Evolutionary conservation across 768 basidiomycete species (phyloP).

Genomic region (Pleurotus ostreatus): DNA sequence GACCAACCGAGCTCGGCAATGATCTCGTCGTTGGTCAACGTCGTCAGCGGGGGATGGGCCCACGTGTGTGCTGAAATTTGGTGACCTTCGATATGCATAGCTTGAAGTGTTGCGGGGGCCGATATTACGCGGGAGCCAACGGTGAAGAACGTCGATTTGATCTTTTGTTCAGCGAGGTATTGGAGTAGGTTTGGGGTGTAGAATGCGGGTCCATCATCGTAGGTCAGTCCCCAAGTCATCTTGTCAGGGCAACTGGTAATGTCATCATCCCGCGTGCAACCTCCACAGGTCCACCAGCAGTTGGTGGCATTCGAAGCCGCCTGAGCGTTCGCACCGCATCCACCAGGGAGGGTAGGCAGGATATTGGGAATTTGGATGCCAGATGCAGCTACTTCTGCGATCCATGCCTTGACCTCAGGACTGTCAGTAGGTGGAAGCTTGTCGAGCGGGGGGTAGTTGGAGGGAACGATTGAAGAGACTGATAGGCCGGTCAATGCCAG

Average conservation of each 20-base stretch:
- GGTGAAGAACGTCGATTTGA: slow-evolving; percentile 83
- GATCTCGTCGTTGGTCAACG: slow-evolving; percentile 70
- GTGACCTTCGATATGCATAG: slow-evolving; percentile 73
- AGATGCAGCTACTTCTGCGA: slow-evolving; percentile 50
- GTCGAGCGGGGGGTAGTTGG: slow-evolving; percentile 68
- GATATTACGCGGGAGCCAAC: slow-evolving; percentile 80
- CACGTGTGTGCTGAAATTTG: slow-evolving; percentile 68
- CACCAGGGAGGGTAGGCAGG: slow-evolving; percentile 37
- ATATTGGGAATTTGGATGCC: slow-evolving; percentile 58
- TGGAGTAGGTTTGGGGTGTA: slow-evolving; percentile 71
- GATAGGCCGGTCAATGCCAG: neutral
- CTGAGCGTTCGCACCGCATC: slow-evolving; percentile 51
- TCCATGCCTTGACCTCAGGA: slow-evolving; percentile 65
- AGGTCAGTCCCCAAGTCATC: slow-evolving; percentile 50
- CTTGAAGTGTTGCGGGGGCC: slow-evolving; percentile 62
- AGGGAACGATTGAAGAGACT: slow-evolving; percentile 19
- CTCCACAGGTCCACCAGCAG: slow-evolving; percentile 81
- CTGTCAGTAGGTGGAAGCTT: slow-evolving; percentile 54
- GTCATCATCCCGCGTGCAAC: slow-evolving; percentile 64
- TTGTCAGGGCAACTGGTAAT: slow-evolving; percentile 68
- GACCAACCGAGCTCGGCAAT: slow-evolving; percentile 88
- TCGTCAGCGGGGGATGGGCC: slow-evolving; percentile 72
- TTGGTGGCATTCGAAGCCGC: slow-evolving; percentile 44
- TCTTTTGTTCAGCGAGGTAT: slow-evolving; percentile 57
- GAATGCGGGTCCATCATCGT: slow-evolving; percentile 77